Evolutionary conservation across 2,329 filamentous ascomycete species (phyloP).

Genomic region (Coniochaeta sp.): DNA sequence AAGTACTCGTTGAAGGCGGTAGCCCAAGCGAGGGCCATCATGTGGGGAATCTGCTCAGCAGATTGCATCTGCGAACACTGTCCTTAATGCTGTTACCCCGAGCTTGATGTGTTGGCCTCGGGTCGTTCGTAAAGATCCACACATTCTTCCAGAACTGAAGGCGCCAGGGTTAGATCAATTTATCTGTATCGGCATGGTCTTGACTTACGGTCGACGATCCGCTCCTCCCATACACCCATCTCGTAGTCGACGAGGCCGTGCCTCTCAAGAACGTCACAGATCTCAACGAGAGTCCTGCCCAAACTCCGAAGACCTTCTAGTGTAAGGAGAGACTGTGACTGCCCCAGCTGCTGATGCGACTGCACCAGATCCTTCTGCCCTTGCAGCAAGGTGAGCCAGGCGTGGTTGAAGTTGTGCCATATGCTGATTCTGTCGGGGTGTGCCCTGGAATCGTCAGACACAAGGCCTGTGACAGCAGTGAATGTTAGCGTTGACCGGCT

Average conservation of each 20-base stretch:
- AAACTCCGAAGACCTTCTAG: slow-evolving; percentile 66
- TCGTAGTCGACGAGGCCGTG: slow-evolving; percentile 96
- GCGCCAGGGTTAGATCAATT: not conserved
- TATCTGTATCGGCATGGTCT: not conserved
- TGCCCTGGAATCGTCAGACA: slow-evolving; percentile 65
- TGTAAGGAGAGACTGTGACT: slow-evolving; percentile 56
- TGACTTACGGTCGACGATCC: slow-evolving; percentile 72
- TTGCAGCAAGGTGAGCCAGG: slow-evolving; percentile 78
- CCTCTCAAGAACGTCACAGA: slow-evolving; percentile 82
- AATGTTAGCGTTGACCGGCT: not conserved
- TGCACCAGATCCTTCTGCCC: slow-evolving; percentile 72
- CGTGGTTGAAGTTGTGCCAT: slow-evolving; percentile 92
- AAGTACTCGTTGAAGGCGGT: not conserved
- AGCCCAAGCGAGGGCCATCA: not conserved
- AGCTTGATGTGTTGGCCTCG: slow-evolving; percentile 11
- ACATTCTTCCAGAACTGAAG: slow-evolving; percentile 24
- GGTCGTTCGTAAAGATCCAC: slow-evolving; percentile 36
- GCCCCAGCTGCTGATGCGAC: slow-evolving; percentile 48
- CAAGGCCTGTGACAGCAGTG: slow-evolving; percentile 56
- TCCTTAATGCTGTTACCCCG: slow-evolving; percentile 18
- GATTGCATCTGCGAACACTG: slow-evolving; percentile 14
- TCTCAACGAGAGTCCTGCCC: slow-evolving; percentile 70
- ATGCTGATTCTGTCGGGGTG: slow-evolving; percentile 75
- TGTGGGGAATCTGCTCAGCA: not conserved
- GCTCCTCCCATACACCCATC: slow-evolving; percentile 92